phyloP scores from a whole-genome alignment of 768 basidiomycete species.

The Psilocybe subaeruginosa region DNA sequence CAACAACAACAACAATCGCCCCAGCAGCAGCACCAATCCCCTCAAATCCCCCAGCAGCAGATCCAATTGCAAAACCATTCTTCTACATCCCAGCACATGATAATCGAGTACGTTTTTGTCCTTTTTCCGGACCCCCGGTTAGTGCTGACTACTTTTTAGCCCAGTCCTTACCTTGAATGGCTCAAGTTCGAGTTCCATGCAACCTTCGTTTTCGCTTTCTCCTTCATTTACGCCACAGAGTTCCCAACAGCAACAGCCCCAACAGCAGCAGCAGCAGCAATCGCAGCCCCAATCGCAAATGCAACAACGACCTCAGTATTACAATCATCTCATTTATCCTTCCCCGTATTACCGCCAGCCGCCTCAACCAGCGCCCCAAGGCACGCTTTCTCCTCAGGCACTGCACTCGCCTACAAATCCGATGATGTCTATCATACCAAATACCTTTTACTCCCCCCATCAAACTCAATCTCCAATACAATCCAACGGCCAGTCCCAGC shows the following conservation, averaged over 20 bases:
- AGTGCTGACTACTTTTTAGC: constrained; percentile 36
- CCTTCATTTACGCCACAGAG: constrained; percentile 38
- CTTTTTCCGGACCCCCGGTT: constrained; percentile 9
- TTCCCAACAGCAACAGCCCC: constrained; percentile 34
- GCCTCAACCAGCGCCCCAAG: constrained; percentile 44
- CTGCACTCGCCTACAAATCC: constrained; percentile 61
- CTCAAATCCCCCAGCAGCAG: constrained; percentile 31
- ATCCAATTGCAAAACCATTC: constrained; percentile 29
- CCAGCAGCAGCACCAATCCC: constrained; percentile 27
- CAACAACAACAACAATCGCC: constrained; percentile 24
- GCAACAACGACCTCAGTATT: constrained; percentile 17
- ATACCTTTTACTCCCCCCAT: constrained; percentile 33
- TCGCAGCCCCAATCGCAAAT: constrained; percentile 30
- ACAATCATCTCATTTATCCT: constrained; percentile 19
- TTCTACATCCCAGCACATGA: constrained; percentile 45
- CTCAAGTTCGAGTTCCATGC: constrained; percentile 40
- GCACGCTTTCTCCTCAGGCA: constrained; percentile 71
- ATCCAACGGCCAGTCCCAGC: constrained; percentile 15
- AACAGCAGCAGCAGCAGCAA: constrained; percentile 28
- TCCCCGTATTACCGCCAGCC: constrained; percentile 34
- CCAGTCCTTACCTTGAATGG: constrained; percentile 64
- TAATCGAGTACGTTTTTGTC: constrained; percentile 66
- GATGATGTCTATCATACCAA: constrained; percentile 41
- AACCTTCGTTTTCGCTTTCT: constrained; percentile 46
- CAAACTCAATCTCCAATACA: constrained; percentile 16